Evolutionary conservation across 352 stramenopile species (phyloP).

Genomic region (Blastocystis sp.): DNA sequence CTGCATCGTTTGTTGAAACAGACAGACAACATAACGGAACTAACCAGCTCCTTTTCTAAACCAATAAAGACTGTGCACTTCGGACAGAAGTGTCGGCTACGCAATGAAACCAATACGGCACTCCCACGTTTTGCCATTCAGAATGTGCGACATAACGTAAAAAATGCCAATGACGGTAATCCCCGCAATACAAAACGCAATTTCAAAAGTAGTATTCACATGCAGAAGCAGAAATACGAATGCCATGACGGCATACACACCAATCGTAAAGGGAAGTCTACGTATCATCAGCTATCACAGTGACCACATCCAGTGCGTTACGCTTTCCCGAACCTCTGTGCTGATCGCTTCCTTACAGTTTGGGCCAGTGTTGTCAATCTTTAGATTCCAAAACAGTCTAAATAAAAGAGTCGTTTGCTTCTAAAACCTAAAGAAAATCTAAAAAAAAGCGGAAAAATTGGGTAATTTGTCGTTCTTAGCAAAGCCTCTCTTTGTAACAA

Average conservation of each 20-base stretch:
- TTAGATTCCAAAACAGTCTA: too few species aligned
- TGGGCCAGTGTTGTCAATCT: too few species aligned
- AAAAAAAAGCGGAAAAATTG: too few species aligned
- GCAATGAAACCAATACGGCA: background rate
- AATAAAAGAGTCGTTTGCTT: too few species aligned
- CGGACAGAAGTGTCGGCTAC: constrained; percentile 45
- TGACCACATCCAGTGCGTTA: constrained; percentile 15
- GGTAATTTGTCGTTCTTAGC: too few species aligned
- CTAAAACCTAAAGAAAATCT: background rate
- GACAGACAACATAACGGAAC: background rate
- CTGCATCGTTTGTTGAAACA: background rate
- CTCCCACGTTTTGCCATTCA: background rate
- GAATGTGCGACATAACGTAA: constrained; percentile 21
- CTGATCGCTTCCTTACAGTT: background rate
- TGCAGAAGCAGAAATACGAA: background rate
- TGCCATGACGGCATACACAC: background rate
- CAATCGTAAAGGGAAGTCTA: constrained; percentile 30
- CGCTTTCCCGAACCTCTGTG: background rate
- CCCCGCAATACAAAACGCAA: constrained; percentile 1
- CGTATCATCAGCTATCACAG: background rate
- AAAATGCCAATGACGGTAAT: constrained; percentile 2
- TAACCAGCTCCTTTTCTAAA: constrained; percentile 19
- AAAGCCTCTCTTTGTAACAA: too few species aligned
- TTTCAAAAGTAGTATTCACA: background rate
- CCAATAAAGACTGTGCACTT: constrained; percentile 37